Evolutionary conservation across 495 filamentous ascomycete genomes (phyloP).

Genomic region (Xeromyces bisporus): DNA sequence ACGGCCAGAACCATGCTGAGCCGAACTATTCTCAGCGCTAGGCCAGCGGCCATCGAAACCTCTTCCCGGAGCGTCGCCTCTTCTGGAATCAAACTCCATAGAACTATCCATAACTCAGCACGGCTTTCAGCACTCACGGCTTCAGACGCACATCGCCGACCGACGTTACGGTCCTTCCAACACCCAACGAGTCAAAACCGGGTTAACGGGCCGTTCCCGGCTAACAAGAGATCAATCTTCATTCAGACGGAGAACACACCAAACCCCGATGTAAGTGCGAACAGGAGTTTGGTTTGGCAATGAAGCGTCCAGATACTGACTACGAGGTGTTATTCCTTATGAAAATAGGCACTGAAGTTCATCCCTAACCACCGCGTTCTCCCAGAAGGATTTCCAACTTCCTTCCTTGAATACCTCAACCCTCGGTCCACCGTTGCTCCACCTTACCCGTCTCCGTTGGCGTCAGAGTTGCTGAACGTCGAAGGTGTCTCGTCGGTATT

Average conservation of each 20-base stretch:
- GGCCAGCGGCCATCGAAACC: slow-evolving; percentile 12
- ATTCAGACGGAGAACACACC: slow-evolving; percentile 93
- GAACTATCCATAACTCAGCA: slow-evolving; percentile 22
- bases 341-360: slow-evolving; percentile 63
- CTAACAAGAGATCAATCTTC: slow-evolving; percentile 63
- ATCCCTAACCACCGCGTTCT: slow-evolving; percentile 71
- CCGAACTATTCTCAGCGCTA: slow-evolving; percentile 14
- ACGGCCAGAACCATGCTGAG: slow-evolving; percentile 21
- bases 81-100: slow-evolving; percentile 15
- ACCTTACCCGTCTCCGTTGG: slow-evolving; percentile 84
- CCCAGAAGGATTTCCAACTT: slow-evolving; percentile 48
- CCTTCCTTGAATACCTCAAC: slow-evolving; percentile 80
- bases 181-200: slow-evolving; percentile 18
- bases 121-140: slow-evolving; percentile 32
- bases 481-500: slow-evolving; percentile 91
- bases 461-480: slow-evolving; percentile 71
- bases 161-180: slow-evolving; percentile 30
- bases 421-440: slow-evolving; percentile 77
- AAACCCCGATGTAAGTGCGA: slow-evolving; percentile 55
- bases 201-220: slow-evolving; percentile 19
- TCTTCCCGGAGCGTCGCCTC: slow-evolving; percentile 13
- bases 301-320: neutral
- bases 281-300: neutral
- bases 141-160: slow-evolving; percentile 29
- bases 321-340: no score